Conservation (phyloP, 192 early-diverging fungal genomes). For the Entomortierella chlamydospora region DNA sequence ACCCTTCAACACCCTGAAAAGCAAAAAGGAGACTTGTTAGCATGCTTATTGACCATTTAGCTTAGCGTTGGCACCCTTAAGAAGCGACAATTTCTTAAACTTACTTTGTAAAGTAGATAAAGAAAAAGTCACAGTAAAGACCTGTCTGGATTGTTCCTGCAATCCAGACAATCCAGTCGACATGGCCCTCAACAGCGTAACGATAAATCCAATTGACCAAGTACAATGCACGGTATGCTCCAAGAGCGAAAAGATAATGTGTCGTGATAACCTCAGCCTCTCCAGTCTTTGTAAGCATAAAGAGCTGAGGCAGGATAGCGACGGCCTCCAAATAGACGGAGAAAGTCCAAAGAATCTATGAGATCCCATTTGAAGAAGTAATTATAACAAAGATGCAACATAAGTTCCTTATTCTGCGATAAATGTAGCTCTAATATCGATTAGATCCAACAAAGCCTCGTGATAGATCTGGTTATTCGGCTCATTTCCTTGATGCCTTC, state of each 20-base stretch:
- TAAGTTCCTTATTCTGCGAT: no score
- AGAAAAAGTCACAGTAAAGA: constrained; percentile 98
- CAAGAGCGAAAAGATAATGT: constrained; percentile 98
- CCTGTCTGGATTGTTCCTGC: constrained; percentile 95
- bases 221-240: constrained; percentile 69
- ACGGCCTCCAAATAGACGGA: constrained; percentile 97
- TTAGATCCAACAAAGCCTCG: no score
- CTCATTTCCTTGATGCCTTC: no score
- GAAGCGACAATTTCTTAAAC: not conserved
- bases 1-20: constrained; percentile 73
- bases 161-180: constrained; percentile 89
- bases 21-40: not conserved
- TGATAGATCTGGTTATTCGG: no score
- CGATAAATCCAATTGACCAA: constrained; percentile 95
- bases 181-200: constrained; percentile 76
- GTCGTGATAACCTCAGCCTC: constrained; percentile 99
- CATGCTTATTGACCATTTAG: no score
- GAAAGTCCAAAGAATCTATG: constrained; percentile 94
- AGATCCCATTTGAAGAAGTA: not conserved
- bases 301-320: constrained; percentile 97
- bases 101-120: constrained; percentile 90
- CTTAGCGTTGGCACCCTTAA: no score
- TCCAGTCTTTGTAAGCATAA: constrained; percentile 96
- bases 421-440: no score
- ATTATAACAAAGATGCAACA: not conserved